These are phyloP conservation scores for Cyberlindnera bimundalis DNA, from an alignment of 805 yeast genomes.

Conservation along the genomic window DNA sequence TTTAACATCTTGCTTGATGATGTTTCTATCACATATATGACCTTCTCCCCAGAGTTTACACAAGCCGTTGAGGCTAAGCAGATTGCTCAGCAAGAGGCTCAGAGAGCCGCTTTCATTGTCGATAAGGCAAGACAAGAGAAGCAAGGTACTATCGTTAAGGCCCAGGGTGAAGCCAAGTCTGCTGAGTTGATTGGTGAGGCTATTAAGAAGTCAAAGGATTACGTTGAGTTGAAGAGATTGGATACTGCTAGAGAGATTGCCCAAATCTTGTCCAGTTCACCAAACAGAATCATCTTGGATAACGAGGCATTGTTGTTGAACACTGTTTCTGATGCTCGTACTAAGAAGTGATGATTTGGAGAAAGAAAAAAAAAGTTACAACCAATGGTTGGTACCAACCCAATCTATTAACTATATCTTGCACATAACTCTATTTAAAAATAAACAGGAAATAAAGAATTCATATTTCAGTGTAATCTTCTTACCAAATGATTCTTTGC, in stretches of 20 bases:
- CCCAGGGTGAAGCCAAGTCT: slow-evolving; percentile 97
- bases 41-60: slow-evolving; percentile 96
- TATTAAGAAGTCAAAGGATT: slow-evolving; percentile 91
- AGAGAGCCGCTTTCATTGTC: slow-evolving; percentile 94
- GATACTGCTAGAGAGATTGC: slow-evolving; percentile 98
- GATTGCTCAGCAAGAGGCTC: slow-evolving; percentile 99
- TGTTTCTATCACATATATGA: slow-evolving; percentile 94
- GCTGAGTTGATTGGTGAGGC: slow-evolving; percentile 99
- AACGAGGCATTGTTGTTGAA: slow-evolving; percentile 89
- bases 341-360: slow-evolving; percentile 26
- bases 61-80: slow-evolving; percentile 98
- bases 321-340: slow-evolving; percentile 77
- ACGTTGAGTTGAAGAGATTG: slow-evolving; percentile 92
- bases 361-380: too few species aligned
- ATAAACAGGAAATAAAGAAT: neutral
- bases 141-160: slow-evolving; percentile 94
- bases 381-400: too few species aligned
- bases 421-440: slow-evolving; percentile 2
- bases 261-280: slow-evolving; percentile 74
- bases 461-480: neutral
- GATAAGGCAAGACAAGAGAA: slow-evolving; percentile 98
- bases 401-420: neutral
- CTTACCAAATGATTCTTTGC: slow-evolving; percentile 89
- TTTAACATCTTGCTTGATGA: slow-evolving; percentile 89
- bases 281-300: slow-evolving; percentile 88